Percentiles rank a stretch among this genome's conserved stretches.
These are phyloP conservation scores for Yarrowia sp. DNA, from an alignment of 805 yeast species.

Conservation along the genomic window DNA sequence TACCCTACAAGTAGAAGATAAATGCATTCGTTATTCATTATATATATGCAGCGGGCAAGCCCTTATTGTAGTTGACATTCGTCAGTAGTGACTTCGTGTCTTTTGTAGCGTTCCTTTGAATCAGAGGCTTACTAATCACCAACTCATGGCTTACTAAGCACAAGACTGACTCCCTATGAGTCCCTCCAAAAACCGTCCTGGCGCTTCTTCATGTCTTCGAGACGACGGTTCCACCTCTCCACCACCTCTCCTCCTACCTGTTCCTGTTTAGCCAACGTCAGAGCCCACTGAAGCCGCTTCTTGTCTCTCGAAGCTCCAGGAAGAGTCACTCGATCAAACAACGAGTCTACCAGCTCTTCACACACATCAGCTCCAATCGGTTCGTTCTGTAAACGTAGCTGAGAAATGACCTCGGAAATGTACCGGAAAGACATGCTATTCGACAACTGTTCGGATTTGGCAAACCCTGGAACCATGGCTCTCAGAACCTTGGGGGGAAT, in stretches of 20 bases:
- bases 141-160: no score
- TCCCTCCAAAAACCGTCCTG: slow-evolving; percentile 19
- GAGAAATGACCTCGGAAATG: slow-evolving; percentile 33
- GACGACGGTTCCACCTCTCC: slow-evolving; percentile 10
- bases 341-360: slow-evolving; percentile 21
- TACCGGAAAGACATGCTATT: slow-evolving; percentile 37
- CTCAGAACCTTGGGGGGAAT: slow-evolving; percentile 7
- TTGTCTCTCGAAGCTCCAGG: slow-evolving; percentile 32
- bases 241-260: slow-evolving; percentile 21
- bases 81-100: background rate
- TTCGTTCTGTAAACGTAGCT: slow-evolving; percentile 16
- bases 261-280: slow-evolving; percentile 28
- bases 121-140: no score
- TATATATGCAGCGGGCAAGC: slow-evolving; percentile 28
- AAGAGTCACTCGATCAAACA: slow-evolving; percentile 10
- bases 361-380: slow-evolving; percentile 14
- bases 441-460: background rate
- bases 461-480: slow-evolving; percentile 20
- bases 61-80: slow-evolving; percentile 1
- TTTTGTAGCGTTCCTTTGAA: no score
- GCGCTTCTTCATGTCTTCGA: slow-evolving; percentile 27
- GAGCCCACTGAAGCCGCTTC: slow-evolving; percentile 31
- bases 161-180: background rate
- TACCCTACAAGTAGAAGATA: background rate
- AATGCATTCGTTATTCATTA: slow-evolving; percentile 33